Evolutionary conservation across 257 asterid species (phyloP), one percentile per base, ranked within the genome.

Genomic region (Nicotiana sylvestris): DNA sequence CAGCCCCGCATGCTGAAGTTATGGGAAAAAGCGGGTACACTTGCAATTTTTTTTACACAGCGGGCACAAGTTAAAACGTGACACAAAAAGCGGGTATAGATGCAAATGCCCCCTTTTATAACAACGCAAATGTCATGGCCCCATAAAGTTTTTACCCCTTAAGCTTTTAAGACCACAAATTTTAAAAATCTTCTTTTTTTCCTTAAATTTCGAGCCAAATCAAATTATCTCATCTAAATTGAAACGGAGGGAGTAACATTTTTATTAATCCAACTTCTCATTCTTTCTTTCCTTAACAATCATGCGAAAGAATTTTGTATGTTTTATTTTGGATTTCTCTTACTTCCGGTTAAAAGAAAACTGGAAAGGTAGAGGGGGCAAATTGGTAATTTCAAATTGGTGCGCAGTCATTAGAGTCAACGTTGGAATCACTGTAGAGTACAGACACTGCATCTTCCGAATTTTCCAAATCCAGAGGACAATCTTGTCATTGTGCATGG

Each of bases 191-290:
- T 3, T 4, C 4, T 5, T 35, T 4, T 35, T 35, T 35, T 35
- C 37, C 0, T 4, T 33, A 33, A 35, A 35, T 0, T 35, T 0
- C 0, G 8, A 35, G 0, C 1, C 0, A 35, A 35, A 1, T 35
- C 0, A 35, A 35, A 35, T 35, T 35, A 5, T 5, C 39, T 35
- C 39, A 35, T 35, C 8, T 35, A 35, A 35, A 35, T 35, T 35
- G 0, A 35, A 35, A 5, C 7, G 39, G 1, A 35, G 1, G 5
- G 39, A 35, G 1, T 35, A 37, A 18, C 77, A 9, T 69, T 68
- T 21, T 69, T 37, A 69, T 55, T 37, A 43, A 69, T 55, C 2
- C 33, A 69, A 37, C 77, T 4, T 67, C 9, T 12, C 11, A 5
- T 35, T 5, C 39, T 35, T 16, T 10, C 25, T 16, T 17, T 56